phyloP scores from a whole-genome alignment of 148 eudicot species.

The Vaccinium macrocarpon region DNA sequence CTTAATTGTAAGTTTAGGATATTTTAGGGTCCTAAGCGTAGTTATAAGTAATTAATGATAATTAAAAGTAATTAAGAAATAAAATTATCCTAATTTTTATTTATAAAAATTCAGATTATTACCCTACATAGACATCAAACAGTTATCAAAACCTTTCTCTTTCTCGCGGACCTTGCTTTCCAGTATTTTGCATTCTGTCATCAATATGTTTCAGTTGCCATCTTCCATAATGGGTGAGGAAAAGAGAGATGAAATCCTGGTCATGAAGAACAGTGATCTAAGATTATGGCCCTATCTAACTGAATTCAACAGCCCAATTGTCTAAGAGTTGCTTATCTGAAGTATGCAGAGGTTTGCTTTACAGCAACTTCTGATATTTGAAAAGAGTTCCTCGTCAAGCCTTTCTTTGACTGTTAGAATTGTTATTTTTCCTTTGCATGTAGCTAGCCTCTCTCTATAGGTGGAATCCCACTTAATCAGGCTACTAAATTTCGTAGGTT shows the following conservation, averaged over 20 bases:
- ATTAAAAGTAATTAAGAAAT: no score
- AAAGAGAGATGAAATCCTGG: conserved; percentile 1
- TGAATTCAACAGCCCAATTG: background rate
- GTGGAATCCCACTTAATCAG: conserved; percentile 17
- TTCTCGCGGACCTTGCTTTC: background rate
- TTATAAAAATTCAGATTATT: no score
- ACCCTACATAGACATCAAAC: no score
- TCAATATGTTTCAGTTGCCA: background rate
- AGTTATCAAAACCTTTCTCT: background rate
- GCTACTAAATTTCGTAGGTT: conserved; percentile 43
- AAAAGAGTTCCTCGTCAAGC: background rate
- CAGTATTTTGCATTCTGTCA: background rate
- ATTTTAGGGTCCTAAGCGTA: no score
- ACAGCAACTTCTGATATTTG: background rate
- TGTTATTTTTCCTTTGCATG: background rate
- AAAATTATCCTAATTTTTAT: no score
- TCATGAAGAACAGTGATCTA: background rate
- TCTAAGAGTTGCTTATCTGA: background rate
- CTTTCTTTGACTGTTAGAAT: background rate
- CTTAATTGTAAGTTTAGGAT: no score
- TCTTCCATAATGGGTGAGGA: background rate
- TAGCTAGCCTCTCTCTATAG: background rate
- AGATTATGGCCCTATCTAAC: background rate
- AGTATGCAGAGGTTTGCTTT: background rate
- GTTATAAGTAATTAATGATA: no score